Conservation (phyloP, 1,284 basidiomycete species). For the Polyporus tsugae region DNA sequence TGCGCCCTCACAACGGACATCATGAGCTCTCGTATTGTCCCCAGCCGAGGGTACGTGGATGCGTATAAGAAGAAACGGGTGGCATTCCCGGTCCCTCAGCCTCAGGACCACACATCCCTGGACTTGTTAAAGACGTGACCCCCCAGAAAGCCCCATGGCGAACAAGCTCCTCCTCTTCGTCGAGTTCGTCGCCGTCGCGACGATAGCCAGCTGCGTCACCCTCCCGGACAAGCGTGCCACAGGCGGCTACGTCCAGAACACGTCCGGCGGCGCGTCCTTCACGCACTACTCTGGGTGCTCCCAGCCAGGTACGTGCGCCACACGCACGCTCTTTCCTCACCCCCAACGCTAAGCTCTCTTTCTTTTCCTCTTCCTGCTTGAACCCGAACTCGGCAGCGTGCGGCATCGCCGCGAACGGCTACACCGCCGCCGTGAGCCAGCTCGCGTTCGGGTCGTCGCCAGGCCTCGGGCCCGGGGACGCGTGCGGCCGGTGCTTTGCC, state of each 20-base stretch:
- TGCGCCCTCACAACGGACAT: neutral
- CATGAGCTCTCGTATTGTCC: neutral
- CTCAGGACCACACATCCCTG: neutral
- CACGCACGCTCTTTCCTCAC: neutral
- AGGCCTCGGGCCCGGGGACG: conserved; percentile 62
- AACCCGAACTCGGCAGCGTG: conserved; percentile 49
- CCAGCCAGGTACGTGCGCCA: conserved; percentile 47
- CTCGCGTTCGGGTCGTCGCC: conserved; percentile 60
- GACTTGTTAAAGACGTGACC: neutral
- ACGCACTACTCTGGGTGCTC: conserved; percentile 62
- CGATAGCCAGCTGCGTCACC: conserved; percentile 29
- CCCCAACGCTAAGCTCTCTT: neutral
- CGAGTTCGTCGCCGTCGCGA: conserved; percentile 30
- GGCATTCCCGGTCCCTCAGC: neutral
- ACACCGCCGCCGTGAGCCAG: conserved; percentile 64
- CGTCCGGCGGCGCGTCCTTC: conserved; percentile 61
- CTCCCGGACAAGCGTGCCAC: conserved; percentile 43
- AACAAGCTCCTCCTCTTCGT: conserved; percentile 21
- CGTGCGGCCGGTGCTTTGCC: conserved; percentile 65
- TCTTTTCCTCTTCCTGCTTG: neutral
- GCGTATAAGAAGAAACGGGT: conserved; percentile 8
- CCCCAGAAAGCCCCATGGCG: conserved; percentile 8
- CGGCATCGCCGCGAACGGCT: conserved; percentile 57
- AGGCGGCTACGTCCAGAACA: conserved; percentile 60
- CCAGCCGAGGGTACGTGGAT: neutral